Conservation (phyloP, 176 grass and related monocot genomes). For the Avena insularis region DNA sequence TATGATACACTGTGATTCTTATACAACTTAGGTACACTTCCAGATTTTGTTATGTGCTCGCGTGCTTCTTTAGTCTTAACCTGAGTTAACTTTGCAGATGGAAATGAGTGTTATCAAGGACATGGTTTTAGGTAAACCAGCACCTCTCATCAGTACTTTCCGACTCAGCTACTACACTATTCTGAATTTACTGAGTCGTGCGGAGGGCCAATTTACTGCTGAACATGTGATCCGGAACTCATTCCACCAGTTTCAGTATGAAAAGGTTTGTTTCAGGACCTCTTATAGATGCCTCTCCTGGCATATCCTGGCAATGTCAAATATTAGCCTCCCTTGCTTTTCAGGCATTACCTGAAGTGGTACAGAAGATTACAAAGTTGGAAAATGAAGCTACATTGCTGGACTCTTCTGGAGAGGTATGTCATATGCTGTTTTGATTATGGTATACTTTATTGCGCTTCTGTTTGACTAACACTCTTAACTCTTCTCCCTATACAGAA, state of each 20-base stretch:
- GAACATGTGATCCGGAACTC: too few relatives aligned
- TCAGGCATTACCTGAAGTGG: constrained; percentile 83
- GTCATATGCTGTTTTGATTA: not conserved
- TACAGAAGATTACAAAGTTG: constrained; percentile 78
- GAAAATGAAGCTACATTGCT: constrained; percentile 86
- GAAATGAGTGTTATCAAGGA: constrained; percentile 99
- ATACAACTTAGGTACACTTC: too few relatives aligned
- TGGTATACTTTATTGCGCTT: constrained; percentile 6
- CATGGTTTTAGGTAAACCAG: constrained; percentile 95
- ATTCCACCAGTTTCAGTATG: too few relatives aligned
- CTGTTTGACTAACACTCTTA: constrained; percentile 22
- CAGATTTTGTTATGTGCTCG: too few relatives aligned
- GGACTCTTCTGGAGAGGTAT: constrained; percentile 89
- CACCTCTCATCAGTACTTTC: constrained; percentile 94
- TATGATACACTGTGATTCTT: too few relatives aligned
- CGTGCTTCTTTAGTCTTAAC: too few relatives aligned
- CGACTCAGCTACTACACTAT: constrained; percentile 48
- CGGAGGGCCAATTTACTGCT: too few relatives aligned
- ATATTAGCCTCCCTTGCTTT: constrained; percentile 41
- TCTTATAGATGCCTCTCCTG: constrained; percentile 41
- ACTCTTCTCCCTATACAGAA: constrained; percentile 57
- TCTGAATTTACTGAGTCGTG: too few relatives aligned
- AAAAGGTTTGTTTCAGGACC: not conserved
- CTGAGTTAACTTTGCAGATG: constrained; percentile 65
- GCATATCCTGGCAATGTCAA: constrained; percentile 33